These are phyloP conservation scores for Verbascum thapsus DNA, from an alignment of 257 asterid species.

Conservation along the genomic window DNA sequence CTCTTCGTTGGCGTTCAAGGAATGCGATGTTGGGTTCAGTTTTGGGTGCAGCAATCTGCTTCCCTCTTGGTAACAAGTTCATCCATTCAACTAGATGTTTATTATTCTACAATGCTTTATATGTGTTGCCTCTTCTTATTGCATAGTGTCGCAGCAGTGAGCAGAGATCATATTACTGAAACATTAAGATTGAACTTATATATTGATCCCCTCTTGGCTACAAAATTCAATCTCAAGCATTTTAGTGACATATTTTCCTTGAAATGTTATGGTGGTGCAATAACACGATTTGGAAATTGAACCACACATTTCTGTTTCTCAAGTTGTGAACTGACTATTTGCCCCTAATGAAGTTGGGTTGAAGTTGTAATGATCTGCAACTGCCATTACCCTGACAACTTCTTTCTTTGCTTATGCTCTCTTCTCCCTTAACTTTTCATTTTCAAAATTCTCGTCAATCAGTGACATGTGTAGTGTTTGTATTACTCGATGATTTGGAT, in stretches of 20 bases:
- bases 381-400: not conserved
- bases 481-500: not conserved
- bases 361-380: conserved; percentile 8
- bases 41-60: conserved; percentile 88
- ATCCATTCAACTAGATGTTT: conserved; percentile 17
- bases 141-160: not conserved
- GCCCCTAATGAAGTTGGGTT: conserved; percentile 8
- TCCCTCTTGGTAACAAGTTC: conserved; percentile 77
- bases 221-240: conserved; percentile 1
- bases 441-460: not conserved
- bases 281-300: not conserved
- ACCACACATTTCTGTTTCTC: not conserved
- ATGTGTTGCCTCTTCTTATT: conserved; percentile 1
- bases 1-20: conserved; percentile 83
- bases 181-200: conserved; percentile 3
- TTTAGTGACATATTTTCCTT: conserved; percentile 2
- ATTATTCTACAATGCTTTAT: not conserved
- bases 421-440: not conserved
- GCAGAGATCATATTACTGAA: not conserved
- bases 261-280: not conserved
- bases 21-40: conserved; percentile 86
- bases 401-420: not conserved
- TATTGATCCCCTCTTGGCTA: conserved; percentile 9
- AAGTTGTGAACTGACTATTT: not conserved
- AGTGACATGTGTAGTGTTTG: not conserved